phyloP scores from a whole-genome alignment of 176 grass and related monocot species.

The Bonia amplexicaulis region DNA sequence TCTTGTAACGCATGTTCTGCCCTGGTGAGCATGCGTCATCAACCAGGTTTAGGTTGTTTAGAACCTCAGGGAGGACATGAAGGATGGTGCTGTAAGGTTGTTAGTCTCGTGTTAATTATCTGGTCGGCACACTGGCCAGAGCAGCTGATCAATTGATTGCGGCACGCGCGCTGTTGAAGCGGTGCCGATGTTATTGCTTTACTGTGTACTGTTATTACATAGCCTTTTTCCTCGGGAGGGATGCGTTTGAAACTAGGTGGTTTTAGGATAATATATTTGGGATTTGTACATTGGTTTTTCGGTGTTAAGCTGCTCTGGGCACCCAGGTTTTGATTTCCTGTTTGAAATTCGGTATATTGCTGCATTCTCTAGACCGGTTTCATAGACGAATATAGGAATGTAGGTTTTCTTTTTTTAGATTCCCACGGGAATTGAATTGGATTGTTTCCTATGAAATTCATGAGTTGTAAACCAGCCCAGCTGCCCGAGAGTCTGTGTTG shows the following conservation, averaged over 20 bases:
- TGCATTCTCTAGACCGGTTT: background rate
- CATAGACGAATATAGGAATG: background rate
- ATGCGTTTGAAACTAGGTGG: background rate
- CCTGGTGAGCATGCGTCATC: background rate
- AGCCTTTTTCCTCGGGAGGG: background rate
- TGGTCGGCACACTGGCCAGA: background rate
- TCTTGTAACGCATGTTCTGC: slow-evolving; percentile 6
- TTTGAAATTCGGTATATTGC: background rate
- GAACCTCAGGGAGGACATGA: background rate
- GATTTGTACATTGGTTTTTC: background rate
- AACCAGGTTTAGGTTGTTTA: slow-evolving; percentile 20
- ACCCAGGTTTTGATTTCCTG: background rate
- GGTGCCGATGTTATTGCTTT: background rate
- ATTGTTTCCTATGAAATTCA: too few relatives aligned
- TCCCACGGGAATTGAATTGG: too few relatives aligned
- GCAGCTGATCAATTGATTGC: background rate
- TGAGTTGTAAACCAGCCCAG: background rate
- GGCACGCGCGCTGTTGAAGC: background rate
- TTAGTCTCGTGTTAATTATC: slow-evolving; percentile 9
- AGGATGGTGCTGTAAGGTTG: slow-evolving; percentile 16
- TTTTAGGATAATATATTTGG: background rate
- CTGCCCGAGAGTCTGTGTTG: background rate
- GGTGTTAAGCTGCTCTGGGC: background rate
- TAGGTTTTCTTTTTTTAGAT: background rate
- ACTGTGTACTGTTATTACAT: background rate